These are phyloP conservation scores for Spergularia azorica DNA, from an alignment of 179 eudicot genomes.

Conservation along the genomic window DNA sequence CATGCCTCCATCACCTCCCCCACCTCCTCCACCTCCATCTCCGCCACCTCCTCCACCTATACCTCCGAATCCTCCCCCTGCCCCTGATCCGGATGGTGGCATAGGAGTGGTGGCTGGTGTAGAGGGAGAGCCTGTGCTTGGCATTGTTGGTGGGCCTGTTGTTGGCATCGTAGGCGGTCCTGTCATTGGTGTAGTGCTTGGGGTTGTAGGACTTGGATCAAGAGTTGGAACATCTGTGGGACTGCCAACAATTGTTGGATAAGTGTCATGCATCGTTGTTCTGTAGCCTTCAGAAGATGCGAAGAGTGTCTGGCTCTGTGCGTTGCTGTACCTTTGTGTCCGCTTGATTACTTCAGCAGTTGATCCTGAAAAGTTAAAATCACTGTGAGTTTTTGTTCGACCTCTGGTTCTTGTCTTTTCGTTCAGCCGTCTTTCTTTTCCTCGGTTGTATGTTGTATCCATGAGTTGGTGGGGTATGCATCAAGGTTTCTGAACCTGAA, in stretches of 20 bases:
- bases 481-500: too few relatives aligned
- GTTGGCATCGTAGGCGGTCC: conserved; percentile 31
- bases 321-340: conserved; percentile 29
- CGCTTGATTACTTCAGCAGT: conserved; percentile 46
- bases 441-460: too few relatives aligned
- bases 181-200: conserved; percentile 42
- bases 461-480: too few relatives aligned
- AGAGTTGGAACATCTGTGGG: conserved; percentile 34
- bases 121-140: conserved; percentile 31
- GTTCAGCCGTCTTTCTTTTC: too few relatives aligned
- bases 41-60: too few relatives aligned
- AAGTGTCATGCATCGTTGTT: conserved; percentile 26
- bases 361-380: conserved; percentile 48
- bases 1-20: too few relatives aligned
- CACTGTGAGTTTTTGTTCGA: conserved; percentile 7
- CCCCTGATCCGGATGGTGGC: conserved; percentile 24
- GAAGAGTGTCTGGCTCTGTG: conserved; percentile 29
- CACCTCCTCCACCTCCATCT: too few relatives aligned
- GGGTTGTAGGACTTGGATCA: conserved; percentile 37
- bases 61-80: conserved; percentile 22
- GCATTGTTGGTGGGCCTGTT: conserved; percentile 34
- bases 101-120: conserved; percentile 38
- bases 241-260: conserved; percentile 28
- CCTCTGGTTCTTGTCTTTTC: too few relatives aligned
- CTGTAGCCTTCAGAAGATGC: conserved; percentile 28